Base-by-base conservation (phyloP, 2,329 filamentous ascomycete genomes). In the Xylaria sp. region DNA sequence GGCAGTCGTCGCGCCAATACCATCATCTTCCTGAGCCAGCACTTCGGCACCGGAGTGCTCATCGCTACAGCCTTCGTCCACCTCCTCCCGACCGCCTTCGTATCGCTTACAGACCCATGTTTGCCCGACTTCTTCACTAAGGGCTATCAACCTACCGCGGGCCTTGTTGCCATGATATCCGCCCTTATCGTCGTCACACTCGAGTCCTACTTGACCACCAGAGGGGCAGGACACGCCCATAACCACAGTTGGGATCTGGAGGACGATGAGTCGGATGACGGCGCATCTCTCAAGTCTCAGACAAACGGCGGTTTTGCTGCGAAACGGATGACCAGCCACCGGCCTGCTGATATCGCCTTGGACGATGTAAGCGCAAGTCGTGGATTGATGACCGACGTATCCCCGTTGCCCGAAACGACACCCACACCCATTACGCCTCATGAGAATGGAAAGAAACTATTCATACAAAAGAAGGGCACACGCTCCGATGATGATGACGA, bases 51-150 rank as follows among this genome's bases (percentile, higher is more conserved):
- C 0, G 93, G 93, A 68, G 93, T 96, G 23, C 84, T 96, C n/a
- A 91, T 96, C 70, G 92, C 93, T 12, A 96, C 93, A 0, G 92
- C 93, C 64, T 96, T 96, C 76, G 92, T 95, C 31, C 92, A 95
- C 81, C 84, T 92, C 13, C 85, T 91, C 3, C 90, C 89, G 63
- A 92, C 88, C 31, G 90, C 91, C 0, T 92, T 92, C 75, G 79
- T 85, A 67, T 90, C 89, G 49, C 82, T 92, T 23, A 91, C 86
- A 72, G 88, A 92, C 71, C 90, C 90, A 52, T 92, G 91, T 75
- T 88, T 97, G 0, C 92, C 94, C 9, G 84, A 86, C 66, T 91
- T 94, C 78, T 97, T 94, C 87, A 95, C 88, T 78, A 77, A 91
- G 71, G 87, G 88, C n/a, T 97, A 96, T 79, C 88, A 86, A 56